Conservation (phyloP, 2,329 filamentous ascomycete genomes). For the Fusarium sp. region DNA sequence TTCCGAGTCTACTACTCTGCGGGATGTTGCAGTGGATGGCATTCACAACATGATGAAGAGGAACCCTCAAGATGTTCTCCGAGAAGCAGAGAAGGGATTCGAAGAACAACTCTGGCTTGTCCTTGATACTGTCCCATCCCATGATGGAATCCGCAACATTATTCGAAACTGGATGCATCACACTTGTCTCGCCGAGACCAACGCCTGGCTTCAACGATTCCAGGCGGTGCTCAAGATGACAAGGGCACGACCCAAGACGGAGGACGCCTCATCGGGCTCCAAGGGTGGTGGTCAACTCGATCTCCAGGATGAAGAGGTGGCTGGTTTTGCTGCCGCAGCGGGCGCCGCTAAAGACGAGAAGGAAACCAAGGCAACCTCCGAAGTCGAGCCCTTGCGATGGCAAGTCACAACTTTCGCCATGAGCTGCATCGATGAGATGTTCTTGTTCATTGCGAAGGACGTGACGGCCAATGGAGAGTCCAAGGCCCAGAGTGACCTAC, state of each 20-base stretch:
- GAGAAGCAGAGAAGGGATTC: constrained; percentile 76
- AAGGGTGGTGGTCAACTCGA: constrained; percentile 68
- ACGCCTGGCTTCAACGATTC: constrained; percentile 85
- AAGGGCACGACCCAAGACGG: constrained; percentile 68
- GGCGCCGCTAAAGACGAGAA: constrained; percentile 67
- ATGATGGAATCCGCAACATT: constrained; percentile 83
- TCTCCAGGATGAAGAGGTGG: constrained; percentile 93
- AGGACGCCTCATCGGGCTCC: constrained; percentile 56
- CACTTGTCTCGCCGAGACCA: constrained; percentile 80
- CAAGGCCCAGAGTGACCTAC: constrained; percentile 76
- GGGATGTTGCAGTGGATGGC: constrained; percentile 83
- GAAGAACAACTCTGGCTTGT: constrained; percentile 93
- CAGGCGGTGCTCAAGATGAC: constrained; percentile 91
- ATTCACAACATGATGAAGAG: constrained; percentile 95
- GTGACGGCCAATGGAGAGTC: constrained; percentile 80
- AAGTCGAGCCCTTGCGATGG: constrained; percentile 92
- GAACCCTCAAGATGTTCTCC: constrained; percentile 81
- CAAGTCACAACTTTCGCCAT: constrained; percentile 95
- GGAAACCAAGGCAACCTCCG: constrained; percentile 57
- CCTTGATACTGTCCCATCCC: constrained; percentile 77
- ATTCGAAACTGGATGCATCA: constrained; percentile 94
- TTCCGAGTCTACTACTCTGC: constrained; percentile 71
- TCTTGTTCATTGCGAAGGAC: constrained; percentile 79
- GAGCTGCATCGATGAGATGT: constrained; percentile 83
- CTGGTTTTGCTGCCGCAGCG: constrained; percentile 84